Percentiles rank a stretch among this genome's conserved stretches.
These are phyloP conservation scores for Juglanconis sp. DNA, from an alignment of 2,329 filamentous ascomycete species.

Conservation along the genomic window DNA sequence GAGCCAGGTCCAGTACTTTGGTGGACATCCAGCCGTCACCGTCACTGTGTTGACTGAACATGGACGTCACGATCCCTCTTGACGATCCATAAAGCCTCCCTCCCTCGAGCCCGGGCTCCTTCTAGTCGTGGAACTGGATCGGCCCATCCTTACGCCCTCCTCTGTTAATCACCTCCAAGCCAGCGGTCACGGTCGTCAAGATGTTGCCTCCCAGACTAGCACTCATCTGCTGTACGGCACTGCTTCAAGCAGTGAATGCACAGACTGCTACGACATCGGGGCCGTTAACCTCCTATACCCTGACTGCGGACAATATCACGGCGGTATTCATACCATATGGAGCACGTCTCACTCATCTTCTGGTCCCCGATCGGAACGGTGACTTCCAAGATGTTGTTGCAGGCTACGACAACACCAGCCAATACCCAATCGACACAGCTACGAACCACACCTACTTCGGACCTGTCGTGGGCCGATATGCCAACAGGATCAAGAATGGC, in stretches of 20 bases:
- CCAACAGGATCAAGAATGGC: conserved; percentile 14
- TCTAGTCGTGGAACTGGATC: too few species aligned
- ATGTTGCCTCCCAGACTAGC: not conserved
- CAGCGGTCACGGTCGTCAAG: not conserved
- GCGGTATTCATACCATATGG: conserved; percentile 11
- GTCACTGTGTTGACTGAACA: not conserved
- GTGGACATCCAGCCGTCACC: not conserved
- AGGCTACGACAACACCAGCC: conserved; percentile 8
- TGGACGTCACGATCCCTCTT: not conserved
- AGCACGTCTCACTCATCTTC: conserved; percentile 10
- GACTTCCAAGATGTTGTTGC: conserved; percentile 8
- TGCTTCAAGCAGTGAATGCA: conserved; percentile 1
- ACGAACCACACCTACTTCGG: conserved; percentile 13
- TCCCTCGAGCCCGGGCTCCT: not conserved
- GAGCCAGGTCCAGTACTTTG: not conserved
- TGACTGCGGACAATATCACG: conserved; percentile 13
- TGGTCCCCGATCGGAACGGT: conserved; percentile 10
- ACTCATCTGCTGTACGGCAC: not conserved
- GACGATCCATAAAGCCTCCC: not conserved
- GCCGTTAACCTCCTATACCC: conserved; percentile 10
- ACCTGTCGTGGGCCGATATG: conserved; percentile 6
- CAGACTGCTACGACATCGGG: conserved; percentile 7
- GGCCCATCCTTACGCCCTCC: too few species aligned
- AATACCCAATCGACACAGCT: conserved; percentile 9
- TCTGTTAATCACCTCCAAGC: too few species aligned